These are phyloP conservation scores for Graphilbum sp. DNA, from an alignment of 2,329 filamentous ascomycete species.

Conservation along the genomic window DNA sequence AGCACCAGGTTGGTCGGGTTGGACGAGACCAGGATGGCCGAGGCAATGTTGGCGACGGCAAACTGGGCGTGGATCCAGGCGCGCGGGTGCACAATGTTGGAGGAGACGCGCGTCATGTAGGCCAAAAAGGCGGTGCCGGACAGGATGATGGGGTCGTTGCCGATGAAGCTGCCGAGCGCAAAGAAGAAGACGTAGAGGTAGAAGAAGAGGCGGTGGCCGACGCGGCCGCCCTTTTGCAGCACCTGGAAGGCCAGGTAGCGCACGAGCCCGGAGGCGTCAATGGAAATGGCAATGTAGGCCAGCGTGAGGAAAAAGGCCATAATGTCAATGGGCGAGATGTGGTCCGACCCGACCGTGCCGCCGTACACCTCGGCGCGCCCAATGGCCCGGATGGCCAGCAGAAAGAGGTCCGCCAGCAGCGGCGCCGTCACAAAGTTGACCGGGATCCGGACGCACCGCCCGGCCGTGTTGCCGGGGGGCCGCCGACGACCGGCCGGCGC, in stretches of 20 bases:
- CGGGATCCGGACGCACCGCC: conserved; percentile 37
- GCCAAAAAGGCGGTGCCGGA: conserved; percentile 60
- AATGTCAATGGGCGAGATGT: conserved; percentile 55
- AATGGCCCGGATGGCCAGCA: conserved; percentile 54
- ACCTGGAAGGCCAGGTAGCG: conserved; percentile 56
- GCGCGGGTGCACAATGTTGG: conserved; percentile 52
- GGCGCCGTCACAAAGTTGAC: conserved; percentile 59
- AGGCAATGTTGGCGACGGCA: conserved; percentile 55
- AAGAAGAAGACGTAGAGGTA: conserved; percentile 64
- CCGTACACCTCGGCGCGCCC: conserved; percentile 49
- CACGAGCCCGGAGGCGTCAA: conserved; percentile 60
- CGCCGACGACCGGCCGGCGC: too few species aligned
- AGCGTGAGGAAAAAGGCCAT: conserved; percentile 60
- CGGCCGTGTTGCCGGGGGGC: too few species aligned
- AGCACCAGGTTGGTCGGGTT: conserved; percentile 65
- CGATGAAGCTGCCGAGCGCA: conserved; percentile 47
- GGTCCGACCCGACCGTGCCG: conserved; percentile 47
- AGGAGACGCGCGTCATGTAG: conserved; percentile 61
- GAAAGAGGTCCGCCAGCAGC: conserved; percentile 52
- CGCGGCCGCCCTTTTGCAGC: conserved; percentile 47
- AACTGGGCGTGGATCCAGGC: conserved; percentile 64
- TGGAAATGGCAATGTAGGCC: conserved; percentile 63
- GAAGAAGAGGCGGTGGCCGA: conserved; percentile 53
- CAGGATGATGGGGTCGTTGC: conserved; percentile 60
- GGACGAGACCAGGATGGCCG: conserved; percentile 60